These are phyloP conservation scores for Triticum turgidum DNA, from an alignment of 176 grass and related monocot genomes.

Conservation along the genomic window DNA sequence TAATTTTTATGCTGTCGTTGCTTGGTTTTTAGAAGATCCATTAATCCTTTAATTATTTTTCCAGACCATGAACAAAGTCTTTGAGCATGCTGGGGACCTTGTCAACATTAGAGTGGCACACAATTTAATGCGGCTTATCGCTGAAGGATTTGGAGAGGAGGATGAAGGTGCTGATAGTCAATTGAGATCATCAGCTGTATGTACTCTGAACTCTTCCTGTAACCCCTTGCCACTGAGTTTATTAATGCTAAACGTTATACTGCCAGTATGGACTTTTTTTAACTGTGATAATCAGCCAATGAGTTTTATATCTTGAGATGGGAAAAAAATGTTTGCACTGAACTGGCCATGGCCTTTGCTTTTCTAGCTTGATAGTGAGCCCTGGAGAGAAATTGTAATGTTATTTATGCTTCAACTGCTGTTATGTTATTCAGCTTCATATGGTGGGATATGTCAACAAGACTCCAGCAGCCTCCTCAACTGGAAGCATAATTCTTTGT, in stretches of 20 bases:
- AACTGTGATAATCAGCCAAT: neutral
- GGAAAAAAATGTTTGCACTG: neutral
- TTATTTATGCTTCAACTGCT: neutral
- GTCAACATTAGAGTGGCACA: conserved; percentile 94
- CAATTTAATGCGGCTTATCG: conserved; percentile 99
- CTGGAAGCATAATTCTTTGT: conserved; percentile 15
- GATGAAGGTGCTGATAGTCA: conserved; percentile 98
- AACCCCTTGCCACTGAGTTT: conserved; percentile 1
- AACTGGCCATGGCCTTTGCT: neutral
- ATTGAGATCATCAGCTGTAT: conserved; percentile 97
- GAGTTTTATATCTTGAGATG: conserved; percentile 3
- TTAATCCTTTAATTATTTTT: conserved; percentile 36
- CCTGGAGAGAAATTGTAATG: neutral
- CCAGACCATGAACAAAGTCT: conserved; percentile 99
- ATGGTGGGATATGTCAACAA: neutral
- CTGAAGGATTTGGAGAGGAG: conserved; percentile 97
- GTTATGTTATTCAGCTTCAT: neutral
- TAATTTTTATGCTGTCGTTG: neutral
- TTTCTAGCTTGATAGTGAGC: neutral
- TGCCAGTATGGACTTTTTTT: neutral
- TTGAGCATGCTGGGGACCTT: conserved; percentile 99
- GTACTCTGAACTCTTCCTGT: conserved; percentile 30
- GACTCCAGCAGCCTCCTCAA: neutral
- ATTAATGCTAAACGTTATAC: neutral
- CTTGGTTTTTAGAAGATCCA: neutral